Conservation (phyloP, 306 rosid genomes). For the Ochetophila trinervis region DNA sequence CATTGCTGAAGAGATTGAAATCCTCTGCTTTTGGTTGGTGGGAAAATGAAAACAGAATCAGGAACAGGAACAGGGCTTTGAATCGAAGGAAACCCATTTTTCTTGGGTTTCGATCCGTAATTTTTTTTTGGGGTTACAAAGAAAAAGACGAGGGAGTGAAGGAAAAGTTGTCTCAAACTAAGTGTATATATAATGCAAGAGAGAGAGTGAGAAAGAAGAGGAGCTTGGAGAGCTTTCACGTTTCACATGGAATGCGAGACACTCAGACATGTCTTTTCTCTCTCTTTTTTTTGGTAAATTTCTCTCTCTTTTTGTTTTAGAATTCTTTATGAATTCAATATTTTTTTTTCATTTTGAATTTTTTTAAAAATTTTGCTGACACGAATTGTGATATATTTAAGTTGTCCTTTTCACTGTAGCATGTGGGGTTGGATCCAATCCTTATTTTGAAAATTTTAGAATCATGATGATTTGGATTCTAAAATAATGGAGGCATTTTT, state of each 20-base stretch:
- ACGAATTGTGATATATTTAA: slow-evolving; percentile 9
- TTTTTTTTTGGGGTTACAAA: neutral
- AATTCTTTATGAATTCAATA: neutral
- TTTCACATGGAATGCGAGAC: slow-evolving; percentile 35
- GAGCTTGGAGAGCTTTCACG: slow-evolving; percentile 4
- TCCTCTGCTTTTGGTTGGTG: slow-evolving; percentile 48
- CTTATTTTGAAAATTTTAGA: slow-evolving; percentile 28
- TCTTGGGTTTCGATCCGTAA: slow-evolving; percentile 48
- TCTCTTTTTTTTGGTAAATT: neutral
- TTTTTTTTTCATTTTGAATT: neutral
- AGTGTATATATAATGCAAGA: slow-evolving; percentile 42
- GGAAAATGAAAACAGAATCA: slow-evolving; percentile 40
- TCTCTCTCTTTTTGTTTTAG: neutral
- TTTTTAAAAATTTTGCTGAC: too few relatives aligned
- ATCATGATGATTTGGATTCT: slow-evolving; percentile 26
- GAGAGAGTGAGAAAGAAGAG: slow-evolving; percentile 2
- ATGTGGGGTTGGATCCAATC: slow-evolving; percentile 47
- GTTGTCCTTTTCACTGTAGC: slow-evolving; percentile 25
- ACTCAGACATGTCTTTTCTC: neutral
- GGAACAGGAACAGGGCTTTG: slow-evolving; percentile 29
- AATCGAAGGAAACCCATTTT: slow-evolving; percentile 57
- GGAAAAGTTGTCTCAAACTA: slow-evolving; percentile 33
- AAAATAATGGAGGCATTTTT: slow-evolving; percentile 16
- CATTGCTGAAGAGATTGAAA: neutral
- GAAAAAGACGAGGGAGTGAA: slow-evolving; percentile 25